These are phyloP conservation scores for Suillus clintonianus DNA, from an alignment of 768 basidiomycete genomes.

Conservation along the genomic window DNA sequence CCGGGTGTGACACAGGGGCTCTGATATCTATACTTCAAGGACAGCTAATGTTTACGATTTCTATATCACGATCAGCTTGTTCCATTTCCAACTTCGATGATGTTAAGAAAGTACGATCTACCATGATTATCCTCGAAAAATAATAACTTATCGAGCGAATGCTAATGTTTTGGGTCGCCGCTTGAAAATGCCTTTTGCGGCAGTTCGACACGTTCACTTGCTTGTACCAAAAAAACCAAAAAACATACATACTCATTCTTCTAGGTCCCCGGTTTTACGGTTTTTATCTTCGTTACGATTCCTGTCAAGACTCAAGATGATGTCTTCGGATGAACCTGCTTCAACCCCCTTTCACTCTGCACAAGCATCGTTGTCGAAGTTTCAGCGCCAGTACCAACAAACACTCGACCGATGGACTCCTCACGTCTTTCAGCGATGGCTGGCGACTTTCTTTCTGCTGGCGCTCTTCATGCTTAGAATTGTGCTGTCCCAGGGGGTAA, in stretches of 20 bases:
- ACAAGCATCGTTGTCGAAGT: conserved; percentile 36
- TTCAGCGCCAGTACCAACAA: conserved; percentile 83
- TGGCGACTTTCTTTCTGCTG: conserved; percentile 70
- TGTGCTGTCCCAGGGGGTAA: conserved; percentile 84
- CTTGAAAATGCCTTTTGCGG: not conserved
- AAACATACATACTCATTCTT: not conserved
- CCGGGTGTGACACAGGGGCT: not conserved
- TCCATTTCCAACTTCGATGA: not conserved
- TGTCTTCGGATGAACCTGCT: conserved; percentile 35
- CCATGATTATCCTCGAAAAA: not conserved
- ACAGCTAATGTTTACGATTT: not conserved
- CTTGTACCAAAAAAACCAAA: conserved; percentile 11
- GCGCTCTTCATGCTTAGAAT: conserved; percentile 83
- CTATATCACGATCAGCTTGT: not conserved
- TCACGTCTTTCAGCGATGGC: conserved; percentile 86
- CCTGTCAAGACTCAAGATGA: conserved; percentile 26
- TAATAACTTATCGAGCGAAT: not conserved
- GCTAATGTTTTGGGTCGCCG: conserved; percentile 1
- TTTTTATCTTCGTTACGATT: conserved; percentile 9
- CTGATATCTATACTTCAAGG: not conserved
- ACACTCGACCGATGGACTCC: conserved; percentile 93
- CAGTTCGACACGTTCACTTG: not conserved
- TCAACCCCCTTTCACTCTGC: conserved; percentile 28
- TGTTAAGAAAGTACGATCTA: not conserved
- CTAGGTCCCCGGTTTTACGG: not conserved